These are phyloP conservation scores for Coemansia sp. DNA, from an alignment of 192 early-diverging fungal species.

Conservation along the genomic window DNA sequence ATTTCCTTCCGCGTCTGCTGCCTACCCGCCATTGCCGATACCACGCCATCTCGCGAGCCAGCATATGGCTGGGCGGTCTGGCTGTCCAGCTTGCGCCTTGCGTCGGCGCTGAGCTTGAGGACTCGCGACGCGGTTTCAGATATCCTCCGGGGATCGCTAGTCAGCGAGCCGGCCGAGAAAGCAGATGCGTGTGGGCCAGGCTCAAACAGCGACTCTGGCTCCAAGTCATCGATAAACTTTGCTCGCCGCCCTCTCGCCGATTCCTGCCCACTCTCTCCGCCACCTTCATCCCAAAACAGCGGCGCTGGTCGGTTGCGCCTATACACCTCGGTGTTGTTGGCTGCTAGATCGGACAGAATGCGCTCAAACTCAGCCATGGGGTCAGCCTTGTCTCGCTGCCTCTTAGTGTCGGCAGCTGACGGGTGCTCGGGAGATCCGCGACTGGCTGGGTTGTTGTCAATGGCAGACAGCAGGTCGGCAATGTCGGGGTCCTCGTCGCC, in stretches of 20 bases:
- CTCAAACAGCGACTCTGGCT: constrained; percentile 27
- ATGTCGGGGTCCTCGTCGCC: constrained; percentile 12
- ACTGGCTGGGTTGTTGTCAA: constrained; percentile 17
- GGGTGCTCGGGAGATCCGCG: not conserved
- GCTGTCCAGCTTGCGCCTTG: not conserved
- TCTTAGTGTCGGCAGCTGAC: not conserved
- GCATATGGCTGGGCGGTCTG: not conserved
- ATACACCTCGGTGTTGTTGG: constrained; percentile 24
- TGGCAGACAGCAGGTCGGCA: constrained; percentile 22
- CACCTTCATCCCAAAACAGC: constrained; percentile 31
- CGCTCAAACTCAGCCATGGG: constrained; percentile 51
- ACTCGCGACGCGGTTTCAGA: constrained; percentile 26
- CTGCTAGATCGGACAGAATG: constrained; percentile 39
- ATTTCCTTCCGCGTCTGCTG: constrained; percentile 3
- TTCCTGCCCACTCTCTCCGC: constrained; percentile 1
- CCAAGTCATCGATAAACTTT: constrained; percentile 22
- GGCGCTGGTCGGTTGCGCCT: constrained; percentile 24
- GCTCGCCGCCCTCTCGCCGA: not conserved
- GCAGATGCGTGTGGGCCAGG: constrained; percentile 28
- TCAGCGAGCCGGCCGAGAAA: constrained; percentile 29
- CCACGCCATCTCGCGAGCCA: not conserved
- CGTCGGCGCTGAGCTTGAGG: not conserved
- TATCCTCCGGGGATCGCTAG: constrained; percentile 16
- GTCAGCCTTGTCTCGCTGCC: not conserved
- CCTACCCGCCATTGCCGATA: not conserved